Conservation (phyloP, 441 rosid species). For the Aquilaria agallochum region DNA sequence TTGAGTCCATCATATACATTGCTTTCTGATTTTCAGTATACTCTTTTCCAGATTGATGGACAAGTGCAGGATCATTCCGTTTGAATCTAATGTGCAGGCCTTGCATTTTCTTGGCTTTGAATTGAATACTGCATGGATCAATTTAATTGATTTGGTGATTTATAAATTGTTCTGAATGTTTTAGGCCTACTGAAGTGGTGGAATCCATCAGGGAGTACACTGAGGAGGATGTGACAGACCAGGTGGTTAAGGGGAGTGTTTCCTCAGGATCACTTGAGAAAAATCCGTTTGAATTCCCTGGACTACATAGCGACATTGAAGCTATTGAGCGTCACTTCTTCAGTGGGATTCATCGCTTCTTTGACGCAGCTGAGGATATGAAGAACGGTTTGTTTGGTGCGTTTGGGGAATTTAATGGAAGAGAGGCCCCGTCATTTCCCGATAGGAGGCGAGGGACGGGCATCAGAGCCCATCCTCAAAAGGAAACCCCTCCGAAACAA, state of each 20-base stretch:
- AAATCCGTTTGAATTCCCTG: constrained; percentile 61
- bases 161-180: constrained; percentile 3
- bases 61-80: no score
- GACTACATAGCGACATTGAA: constrained; percentile 65
- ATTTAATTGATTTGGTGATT: neutral
- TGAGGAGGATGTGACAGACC: constrained; percentile 41
- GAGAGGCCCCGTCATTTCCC: constrained; percentile 27
- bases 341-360: constrained; percentile 52
- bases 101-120: no score
- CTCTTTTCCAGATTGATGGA: no score
- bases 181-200: constrained; percentile 69
- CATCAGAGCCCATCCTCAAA: constrained; percentile 32
- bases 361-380: constrained; percentile 70
- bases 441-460: constrained; percentile 41
- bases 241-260: constrained; percentile 34
- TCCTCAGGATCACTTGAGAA: constrained; percentile 24
- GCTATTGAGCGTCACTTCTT: constrained; percentile 53
- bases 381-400: constrained; percentile 45
- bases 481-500: constrained; percentile 25
- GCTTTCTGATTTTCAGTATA: no score
- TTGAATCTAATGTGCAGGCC: no score
- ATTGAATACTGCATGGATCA: neutral
- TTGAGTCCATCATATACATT: no score
- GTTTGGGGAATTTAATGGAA: constrained; percentile 30
- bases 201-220: constrained; percentile 41